Base-by-base conservation (phyloP, 495 filamentous ascomycete species). In the Penicillium cinerascens region DNA sequence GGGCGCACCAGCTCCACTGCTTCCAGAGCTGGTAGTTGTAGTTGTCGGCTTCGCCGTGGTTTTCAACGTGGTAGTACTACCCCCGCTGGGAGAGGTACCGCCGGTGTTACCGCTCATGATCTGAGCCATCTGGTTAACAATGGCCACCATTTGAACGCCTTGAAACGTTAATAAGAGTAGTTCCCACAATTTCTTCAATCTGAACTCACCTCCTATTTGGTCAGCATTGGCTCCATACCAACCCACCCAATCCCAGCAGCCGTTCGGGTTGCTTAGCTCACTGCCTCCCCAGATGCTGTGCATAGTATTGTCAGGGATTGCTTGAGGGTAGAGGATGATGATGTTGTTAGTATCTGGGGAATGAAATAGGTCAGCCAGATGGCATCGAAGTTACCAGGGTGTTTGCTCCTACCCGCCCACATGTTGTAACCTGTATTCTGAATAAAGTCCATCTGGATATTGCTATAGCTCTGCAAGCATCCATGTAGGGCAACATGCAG, bases 221-320 rank as follows among this genome's bases (percentile, higher is more conserved):
- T 56, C 49, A 9, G 49, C 54, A 43, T 56, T 56, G 2, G 18
- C 18, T 22, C 54, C 49, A 42, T 56, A 56, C 54, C 49, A 52
- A 17, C 49, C 54, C 9, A 56, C 25, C 54, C 54, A 56, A 15
- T 56, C 49, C 54, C 54, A 52, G 49, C 54, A 56, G 40, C 49
- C 54, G 25, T 56, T 56, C 4, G 54, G 48, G 18, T 52, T 56
- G 5, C 27, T 50, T 26, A 52, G 25, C 37, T 44, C 10, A 20
- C 33, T 45, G n/a, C 54, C 54, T 10, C 44, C 21, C 49, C 49
- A 56, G 13, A 52, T 43, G 11, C 41, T 41, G n/a, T 52, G 54
- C 10, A 56, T n/a, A 2, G 54, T 38, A 6, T 56, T 42, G 25
- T 52, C 54, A 1, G 54, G 54, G 18, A 52, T 52, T 15, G 54